Evolutionary conservation across 148 eudicot genomes (phyloP).

Genomic region (Chenopodium quinoa): DNA sequence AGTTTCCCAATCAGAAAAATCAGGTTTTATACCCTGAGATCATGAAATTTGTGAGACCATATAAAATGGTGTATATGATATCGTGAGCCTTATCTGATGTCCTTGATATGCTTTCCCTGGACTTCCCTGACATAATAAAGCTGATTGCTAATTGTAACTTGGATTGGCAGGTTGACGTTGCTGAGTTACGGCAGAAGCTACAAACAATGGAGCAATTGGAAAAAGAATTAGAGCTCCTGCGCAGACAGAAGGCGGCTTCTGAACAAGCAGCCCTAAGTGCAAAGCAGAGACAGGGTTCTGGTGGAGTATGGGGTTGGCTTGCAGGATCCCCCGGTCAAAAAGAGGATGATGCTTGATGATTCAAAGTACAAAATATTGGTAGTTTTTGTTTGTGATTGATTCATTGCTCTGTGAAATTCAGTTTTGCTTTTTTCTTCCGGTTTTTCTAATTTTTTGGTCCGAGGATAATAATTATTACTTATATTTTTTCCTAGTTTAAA

Average conservation of each 20-base stretch:
- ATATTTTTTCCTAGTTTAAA: conserved; percentile 13
- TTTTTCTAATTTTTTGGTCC: conserved; percentile 2
- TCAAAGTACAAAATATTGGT: conserved; percentile 3
- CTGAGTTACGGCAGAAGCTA: conserved; percentile 87
- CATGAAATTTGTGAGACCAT: not conserved
- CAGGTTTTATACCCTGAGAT: not conserved
- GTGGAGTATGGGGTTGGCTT: conserved; percentile 97
- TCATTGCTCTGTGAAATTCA: conserved; percentile 16
- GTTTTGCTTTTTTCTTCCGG: conserved; percentile 12
- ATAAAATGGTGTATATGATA: not conserved
- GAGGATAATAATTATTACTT: conserved; percentile 13
- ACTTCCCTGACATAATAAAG: not conserved
- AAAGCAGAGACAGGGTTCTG: conserved; percentile 76
- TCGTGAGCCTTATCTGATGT: not conserved
- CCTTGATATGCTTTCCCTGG: not conserved
- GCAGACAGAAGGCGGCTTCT: conserved; percentile 92
- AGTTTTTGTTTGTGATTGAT: conserved; percentile 21
- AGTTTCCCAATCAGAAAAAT: not conserved
- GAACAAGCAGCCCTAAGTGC: conserved; percentile 79
- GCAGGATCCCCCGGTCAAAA: conserved; percentile 67
- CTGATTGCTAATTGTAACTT: not conserved
- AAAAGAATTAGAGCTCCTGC: conserved; percentile 87
- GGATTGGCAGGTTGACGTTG: conserved; percentile 80
- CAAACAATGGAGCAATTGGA: conserved; percentile 89
- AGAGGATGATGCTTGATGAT: conserved; percentile 43